phyloP scores from a whole-genome alignment of 2,329 filamentous ascomycete genomes.

The Ophiocordyceps robertsii region DNA sequence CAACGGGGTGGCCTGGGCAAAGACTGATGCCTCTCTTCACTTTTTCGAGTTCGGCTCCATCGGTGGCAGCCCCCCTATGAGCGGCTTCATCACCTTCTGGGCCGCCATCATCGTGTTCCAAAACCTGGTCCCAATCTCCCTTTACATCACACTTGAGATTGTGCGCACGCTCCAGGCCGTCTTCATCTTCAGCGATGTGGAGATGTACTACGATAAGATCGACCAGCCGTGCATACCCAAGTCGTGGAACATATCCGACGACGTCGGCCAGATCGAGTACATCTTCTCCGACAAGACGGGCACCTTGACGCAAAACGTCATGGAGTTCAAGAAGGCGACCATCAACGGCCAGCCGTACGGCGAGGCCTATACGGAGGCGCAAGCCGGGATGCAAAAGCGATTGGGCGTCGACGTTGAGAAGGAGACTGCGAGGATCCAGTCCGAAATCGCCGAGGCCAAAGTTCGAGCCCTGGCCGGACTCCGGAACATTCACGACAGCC shows the following conservation, averaged over 20 bases:
- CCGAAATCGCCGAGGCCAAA: conserved; percentile 70
- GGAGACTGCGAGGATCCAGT: conserved; percentile 57
- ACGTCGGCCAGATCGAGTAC: conserved; percentile 95
- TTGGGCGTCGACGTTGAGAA: conserved; percentile 76
- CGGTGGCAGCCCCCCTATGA: conserved; percentile 58
- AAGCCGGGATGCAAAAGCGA: conserved; percentile 89
- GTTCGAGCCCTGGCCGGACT: conserved; percentile 58
- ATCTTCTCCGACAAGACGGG: conserved; percentile 99
- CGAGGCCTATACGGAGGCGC: conserved; percentile 94
- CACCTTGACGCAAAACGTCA: conserved; percentile 90
- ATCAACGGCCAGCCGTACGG: conserved; percentile 95
- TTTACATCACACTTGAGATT: conserved; percentile 95
- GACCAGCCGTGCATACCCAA: conserved; percentile 95
- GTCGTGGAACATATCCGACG: conserved; percentile 98
- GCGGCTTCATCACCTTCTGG: conserved; percentile 96
- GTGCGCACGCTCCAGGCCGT: conserved; percentile 85
- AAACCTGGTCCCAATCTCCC: conserved; percentile 95
- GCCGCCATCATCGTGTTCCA: conserved; percentile 89
- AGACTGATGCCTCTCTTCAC: conserved; percentile 57
- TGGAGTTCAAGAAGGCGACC: conserved; percentile 99
- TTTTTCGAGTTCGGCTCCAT: conserved; percentile 82
- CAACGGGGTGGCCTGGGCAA: conserved; percentile 70
- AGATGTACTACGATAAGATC: conserved; percentile 94
- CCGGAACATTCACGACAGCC: conserved; percentile 72
- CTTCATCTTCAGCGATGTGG: conserved; percentile 92